Conservation (phyloP, 495 filamentous ascomycete genomes). For the Barbatosphaeria neglecta region DNA sequence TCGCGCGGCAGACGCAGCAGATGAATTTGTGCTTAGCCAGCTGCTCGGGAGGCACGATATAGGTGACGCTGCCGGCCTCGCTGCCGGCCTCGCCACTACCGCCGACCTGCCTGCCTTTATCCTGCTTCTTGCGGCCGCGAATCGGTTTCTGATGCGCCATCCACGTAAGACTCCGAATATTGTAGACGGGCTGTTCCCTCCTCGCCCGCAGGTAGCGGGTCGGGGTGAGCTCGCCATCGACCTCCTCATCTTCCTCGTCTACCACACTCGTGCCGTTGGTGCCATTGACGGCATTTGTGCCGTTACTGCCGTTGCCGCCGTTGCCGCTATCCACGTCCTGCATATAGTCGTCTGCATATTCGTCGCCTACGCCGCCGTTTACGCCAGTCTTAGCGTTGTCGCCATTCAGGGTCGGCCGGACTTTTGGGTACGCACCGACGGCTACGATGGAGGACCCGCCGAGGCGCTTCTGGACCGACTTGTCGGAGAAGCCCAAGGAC, state of each 20-base stretch:
- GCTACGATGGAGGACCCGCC: conserved; percentile 17
- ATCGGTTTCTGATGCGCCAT: conserved; percentile 33
- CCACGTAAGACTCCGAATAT: conserved; percentile 36
- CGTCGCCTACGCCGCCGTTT: conserved; percentile 9
- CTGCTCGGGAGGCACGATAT: conserved; percentile 30
- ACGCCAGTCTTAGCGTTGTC: conserved; percentile 12
- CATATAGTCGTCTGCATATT: too few relatives aligned
- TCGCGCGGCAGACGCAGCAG: conserved; percentile 35
- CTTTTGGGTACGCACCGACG: conserved; percentile 13
- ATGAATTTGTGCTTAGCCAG: conserved; percentile 25
- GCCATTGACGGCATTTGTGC: conserved; percentile 7
- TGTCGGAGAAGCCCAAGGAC: conserved; percentile 19
- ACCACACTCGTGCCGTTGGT: conserved; percentile 3
- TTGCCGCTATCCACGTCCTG: conserved; percentile 15
- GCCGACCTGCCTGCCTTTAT: conserved; percentile 14
- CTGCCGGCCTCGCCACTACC: conserved; percentile 12
- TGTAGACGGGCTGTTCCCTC: conserved; percentile 34
- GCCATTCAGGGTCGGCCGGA: conserved; percentile 16
- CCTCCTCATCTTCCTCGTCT: conserved; percentile 16
- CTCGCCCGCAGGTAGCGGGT: conserved; percentile 25
- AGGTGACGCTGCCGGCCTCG: conserved; percentile 29
- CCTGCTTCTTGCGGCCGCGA: conserved; percentile 21
- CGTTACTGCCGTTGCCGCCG: conserved; percentile 13
- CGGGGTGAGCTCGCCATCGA: conserved; percentile 23
- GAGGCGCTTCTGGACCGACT: conserved; percentile 6